Conservation (phyloP, 371 early-diverging fungal genomes). For the Mortierella sp. region DNA sequence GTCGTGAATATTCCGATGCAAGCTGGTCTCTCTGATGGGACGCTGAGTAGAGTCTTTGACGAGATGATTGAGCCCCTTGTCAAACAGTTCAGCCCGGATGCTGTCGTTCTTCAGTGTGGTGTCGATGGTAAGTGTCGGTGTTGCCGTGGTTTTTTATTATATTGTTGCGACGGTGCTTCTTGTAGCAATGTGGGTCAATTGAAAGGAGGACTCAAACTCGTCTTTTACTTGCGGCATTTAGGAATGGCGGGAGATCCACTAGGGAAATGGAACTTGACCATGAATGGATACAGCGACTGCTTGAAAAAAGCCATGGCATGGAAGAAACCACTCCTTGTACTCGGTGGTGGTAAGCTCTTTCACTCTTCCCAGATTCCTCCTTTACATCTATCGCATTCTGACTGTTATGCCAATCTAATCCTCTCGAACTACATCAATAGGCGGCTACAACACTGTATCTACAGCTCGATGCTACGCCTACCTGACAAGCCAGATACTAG, state of each 20-base stretch:
- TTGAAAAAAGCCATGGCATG: slow-evolving; percentile 61
- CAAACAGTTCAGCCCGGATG: slow-evolving; percentile 72
- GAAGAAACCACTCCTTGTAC: slow-evolving; percentile 65
- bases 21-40: slow-evolving; percentile 78
- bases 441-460: slow-evolving; percentile 88
- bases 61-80: slow-evolving; percentile 68
- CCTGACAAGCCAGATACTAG: slow-evolving; percentile 69
- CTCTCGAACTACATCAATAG: slow-evolving; percentile 33
- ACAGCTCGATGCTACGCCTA: slow-evolving; percentile 89
- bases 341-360: slow-evolving; percentile 65
- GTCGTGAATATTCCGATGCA: slow-evolving; percentile 89
- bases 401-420: neutral
- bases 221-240: neutral
- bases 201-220: neutral
- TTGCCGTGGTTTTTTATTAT: neutral
- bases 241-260: slow-evolving; percentile 84
- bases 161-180: neutral
- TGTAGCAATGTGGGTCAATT: neutral
- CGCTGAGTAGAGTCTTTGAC: slow-evolving; percentile 79
- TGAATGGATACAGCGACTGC: slow-evolving; percentile 69
- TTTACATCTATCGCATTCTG: no score
- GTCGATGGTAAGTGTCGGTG: slow-evolving; percentile 77
- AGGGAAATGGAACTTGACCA: slow-evolving; percentile 77
- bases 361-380: neutral
- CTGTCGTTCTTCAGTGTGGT: slow-evolving; percentile 93